Base-by-base conservation (phyloP, 1,284 basidiomycete genomes). In the Mycena citricolor region DNA sequence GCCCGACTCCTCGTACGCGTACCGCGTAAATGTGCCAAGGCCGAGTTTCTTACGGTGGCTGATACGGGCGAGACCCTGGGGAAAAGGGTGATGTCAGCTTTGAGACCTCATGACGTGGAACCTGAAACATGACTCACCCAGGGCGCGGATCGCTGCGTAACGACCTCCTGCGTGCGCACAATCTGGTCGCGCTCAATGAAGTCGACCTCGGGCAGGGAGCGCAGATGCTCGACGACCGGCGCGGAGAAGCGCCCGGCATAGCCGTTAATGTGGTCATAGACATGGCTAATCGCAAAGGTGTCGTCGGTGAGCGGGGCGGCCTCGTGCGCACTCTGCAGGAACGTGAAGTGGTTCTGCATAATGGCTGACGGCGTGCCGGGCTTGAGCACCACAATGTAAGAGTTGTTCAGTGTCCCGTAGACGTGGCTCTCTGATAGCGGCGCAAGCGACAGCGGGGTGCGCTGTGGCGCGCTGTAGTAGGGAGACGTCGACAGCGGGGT, bases 161-260 rank as follows among this genome's bases (percentile, higher is more conserved):
- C n/a, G n/a, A n/a, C n/a, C 2, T 86, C 81, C 54, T 80, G 76
- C 12, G 88, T 86, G 55, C 73, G 77, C 17, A 95, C 89, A 55
- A 94, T 73, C 70, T 95, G 92, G 71, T 99, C 97, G 51, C 74
- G 79, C 74, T 99, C 97, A 49, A 99, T 76, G 61, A 88, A 95
- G 23, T 85, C 90, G 38, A 99, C 94, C 65, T 95, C 94, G 14
- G 94, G 94, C 72, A 88, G 77, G 37, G 76, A 68, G 43, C 95
- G 81, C 62, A 99, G 86, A 59, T 81, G 77, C 42, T 91, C 77
- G 51, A 99, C 65, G 30, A 88, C 84, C 38, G 70, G 67, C 32
- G 79, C 68, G 26, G 84, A 79, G 74, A 99, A 97, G 59, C 72
- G 74, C 42, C 94, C 95, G 34, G 94, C 79, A 71, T 94, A 93